Evolutionary conservation across 1,284 basidiomycete genomes (phyloP).

Genomic region (Puccinia coronata): DNA sequence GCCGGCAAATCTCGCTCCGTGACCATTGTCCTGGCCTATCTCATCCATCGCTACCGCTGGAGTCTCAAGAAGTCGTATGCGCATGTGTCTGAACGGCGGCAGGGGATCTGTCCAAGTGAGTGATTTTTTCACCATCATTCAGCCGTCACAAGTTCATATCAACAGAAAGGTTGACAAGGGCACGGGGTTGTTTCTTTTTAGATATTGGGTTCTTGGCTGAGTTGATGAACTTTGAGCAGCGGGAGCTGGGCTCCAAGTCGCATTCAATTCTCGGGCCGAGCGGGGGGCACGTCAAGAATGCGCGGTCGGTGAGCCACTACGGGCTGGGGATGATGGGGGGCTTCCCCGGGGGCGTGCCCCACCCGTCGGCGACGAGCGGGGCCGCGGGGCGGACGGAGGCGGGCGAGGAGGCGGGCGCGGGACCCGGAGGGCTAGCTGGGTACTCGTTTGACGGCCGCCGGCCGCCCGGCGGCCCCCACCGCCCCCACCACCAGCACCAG

Average conservation of each 20-base stretch:
- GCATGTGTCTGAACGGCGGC: conserved; percentile 84
- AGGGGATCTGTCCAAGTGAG: conserved; percentile 80
- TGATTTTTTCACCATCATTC: background rate
- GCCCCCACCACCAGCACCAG: background rate
- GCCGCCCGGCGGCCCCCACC: background rate
- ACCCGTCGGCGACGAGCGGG: background rate
- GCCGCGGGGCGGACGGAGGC: background rate
- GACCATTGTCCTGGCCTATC: conserved; percentile 94
- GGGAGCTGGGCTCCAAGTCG: conserved; percentile 19
- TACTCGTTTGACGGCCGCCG: background rate
- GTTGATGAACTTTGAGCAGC: conserved; percentile 92
- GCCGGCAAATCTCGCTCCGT: conserved; percentile 93
- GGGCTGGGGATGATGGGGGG: too few species aligned
- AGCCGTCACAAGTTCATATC: background rate
- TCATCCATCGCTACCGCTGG: conserved; percentile 88
- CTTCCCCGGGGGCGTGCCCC: background rate
- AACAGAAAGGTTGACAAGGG: background rate
- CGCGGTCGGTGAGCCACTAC: conserved; percentile 10
- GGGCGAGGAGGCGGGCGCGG: background rate
- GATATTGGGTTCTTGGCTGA: conserved; percentile 95
- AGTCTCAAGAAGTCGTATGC: conserved; percentile 83
- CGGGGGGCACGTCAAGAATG: background rate
- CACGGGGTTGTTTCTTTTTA: background rate
- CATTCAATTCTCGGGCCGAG: background rate
- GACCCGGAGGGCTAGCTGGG: background rate